A percentile compares a stretch with the other conserved stretches of the same genome.
These are phyloP conservation scores for Blastocystis sp. DNA, from an alignment of 352 stramenopile genomes.

Conservation along the genomic window DNA sequence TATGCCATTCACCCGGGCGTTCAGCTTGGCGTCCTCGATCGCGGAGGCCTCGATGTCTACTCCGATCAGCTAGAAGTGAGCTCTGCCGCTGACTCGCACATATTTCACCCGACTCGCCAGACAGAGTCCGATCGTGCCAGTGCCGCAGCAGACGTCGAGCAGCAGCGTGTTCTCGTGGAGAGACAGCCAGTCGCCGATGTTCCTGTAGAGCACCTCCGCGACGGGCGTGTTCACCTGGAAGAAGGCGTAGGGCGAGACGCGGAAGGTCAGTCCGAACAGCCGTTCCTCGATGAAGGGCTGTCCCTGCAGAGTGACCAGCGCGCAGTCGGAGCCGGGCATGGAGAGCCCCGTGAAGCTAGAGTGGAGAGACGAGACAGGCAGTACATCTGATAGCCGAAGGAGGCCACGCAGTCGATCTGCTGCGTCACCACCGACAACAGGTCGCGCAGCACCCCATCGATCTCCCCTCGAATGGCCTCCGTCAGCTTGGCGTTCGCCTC, in stretches of 20 bases:
- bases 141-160: constrained; percentile 96
- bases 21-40: constrained; percentile 80
- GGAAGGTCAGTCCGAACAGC: constrained; percentile 70
- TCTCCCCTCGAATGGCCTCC: background rate
- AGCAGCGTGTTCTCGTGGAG: constrained; percentile 77
- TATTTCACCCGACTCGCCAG: constrained; percentile 60
- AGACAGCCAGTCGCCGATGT: constrained; percentile 81
- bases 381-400: constrained; percentile 42
- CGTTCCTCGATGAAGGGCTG: constrained; percentile 29
- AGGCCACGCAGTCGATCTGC: background rate
- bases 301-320: background rate
- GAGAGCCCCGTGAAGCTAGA: constrained; percentile 52
- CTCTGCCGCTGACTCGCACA: constrained; percentile 67
- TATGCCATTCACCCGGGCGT: constrained; percentile 77
- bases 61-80: constrained; percentile 69
- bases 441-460: constrained; percentile 3
- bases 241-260: constrained; percentile 82
- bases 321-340: constrained; percentile 29
- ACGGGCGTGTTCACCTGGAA: constrained; percentile 91
- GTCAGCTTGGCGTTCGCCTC: background rate
- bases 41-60: constrained; percentile 75
- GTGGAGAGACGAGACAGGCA: background rate
- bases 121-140: constrained; percentile 86
- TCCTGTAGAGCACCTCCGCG: constrained; percentile 87
- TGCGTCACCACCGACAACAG: background rate